A percentile compares a stretch with the other conserved stretches of the same genome.
phyloP scores from a whole-genome alignment of 2,329 filamentous ascomycete species.

The Botrytis pseudocinerea region DNA sequence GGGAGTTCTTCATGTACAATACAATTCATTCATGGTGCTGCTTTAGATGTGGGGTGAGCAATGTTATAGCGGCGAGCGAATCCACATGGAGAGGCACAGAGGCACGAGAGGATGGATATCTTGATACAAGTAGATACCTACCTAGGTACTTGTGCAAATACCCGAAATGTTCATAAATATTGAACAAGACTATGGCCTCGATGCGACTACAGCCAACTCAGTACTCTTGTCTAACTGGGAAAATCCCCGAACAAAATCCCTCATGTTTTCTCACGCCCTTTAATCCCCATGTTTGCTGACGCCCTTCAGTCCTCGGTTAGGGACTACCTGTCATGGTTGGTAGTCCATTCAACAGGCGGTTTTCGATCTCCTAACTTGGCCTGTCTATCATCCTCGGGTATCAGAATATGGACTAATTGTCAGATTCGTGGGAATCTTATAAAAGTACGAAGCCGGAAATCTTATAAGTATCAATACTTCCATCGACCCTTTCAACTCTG shows the following conservation, averaged over 20 bases:
- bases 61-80: too few relatives aligned
- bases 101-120: background rate
- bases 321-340: background rate
- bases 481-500: background rate
- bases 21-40: background rate
- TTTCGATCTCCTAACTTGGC: background rate
- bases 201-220: background rate
- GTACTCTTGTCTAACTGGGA: background rate
- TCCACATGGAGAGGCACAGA: background rate
- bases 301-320: conserved; percentile 4
- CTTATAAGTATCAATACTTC: conserved; percentile 7
- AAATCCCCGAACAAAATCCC: too few relatives aligned
- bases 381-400: background rate
- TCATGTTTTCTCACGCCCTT: conserved; percentile 14
- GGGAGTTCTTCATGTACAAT: too few relatives aligned
- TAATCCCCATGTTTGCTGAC: background rate
- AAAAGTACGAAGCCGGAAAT: background rate
- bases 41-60: background rate
- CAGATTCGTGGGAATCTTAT: background rate
- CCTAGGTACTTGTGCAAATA: background rate
- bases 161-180: background rate
- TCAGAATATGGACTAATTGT: background rate
- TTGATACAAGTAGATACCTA: background rate
- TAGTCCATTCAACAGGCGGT: background rate
- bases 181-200: background rate